These are phyloP conservation scores for Halophytophthora batemanensis DNA, from an alignment of 352 stramenopile genomes.

Conservation along the genomic window DNA sequence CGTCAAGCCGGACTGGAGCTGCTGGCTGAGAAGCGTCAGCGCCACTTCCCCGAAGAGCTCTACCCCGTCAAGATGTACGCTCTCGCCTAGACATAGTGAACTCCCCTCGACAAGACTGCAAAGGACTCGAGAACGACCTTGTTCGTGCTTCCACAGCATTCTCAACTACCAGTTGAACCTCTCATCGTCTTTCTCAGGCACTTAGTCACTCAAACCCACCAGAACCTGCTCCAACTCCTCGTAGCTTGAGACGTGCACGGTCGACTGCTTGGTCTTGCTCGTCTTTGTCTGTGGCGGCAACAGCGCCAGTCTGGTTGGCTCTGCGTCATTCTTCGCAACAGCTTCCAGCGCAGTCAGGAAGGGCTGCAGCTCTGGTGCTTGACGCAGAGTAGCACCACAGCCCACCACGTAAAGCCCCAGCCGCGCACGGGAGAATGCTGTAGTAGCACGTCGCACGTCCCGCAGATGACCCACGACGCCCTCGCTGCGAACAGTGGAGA, in stretches of 20 bases:
- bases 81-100: slow-evolving; percentile 39
- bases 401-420: slow-evolving; percentile 95
- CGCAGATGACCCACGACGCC: slow-evolving; percentile 83
- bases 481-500: slow-evolving; percentile 93
- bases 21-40: slow-evolving; percentile 77
- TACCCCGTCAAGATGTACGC: slow-evolving; percentile 96
- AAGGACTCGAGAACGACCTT: no score
- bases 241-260: slow-evolving; percentile 24
- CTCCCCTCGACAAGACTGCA: no score
- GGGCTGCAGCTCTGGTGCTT: slow-evolving; percentile 68
- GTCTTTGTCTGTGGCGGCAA: slow-evolving; percentile 17
- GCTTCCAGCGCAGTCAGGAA: slow-evolving; percentile 37
- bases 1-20: slow-evolving; percentile 88
- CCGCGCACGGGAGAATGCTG: slow-evolving; percentile 89
- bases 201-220: slow-evolving; percentile 15
- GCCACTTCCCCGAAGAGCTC: slow-evolving; percentile 93
- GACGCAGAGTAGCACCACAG: slow-evolving; percentile 58
- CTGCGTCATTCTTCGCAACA: slow-evolving; percentile 21
- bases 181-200: no score
- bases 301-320: slow-evolving; percentile 33
- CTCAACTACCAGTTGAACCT: no score
- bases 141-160: not conserved
- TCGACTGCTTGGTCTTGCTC: slow-evolving; percentile 5
- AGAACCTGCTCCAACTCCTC: slow-evolving; percentile 30
- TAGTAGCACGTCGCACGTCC: slow-evolving; percentile 91